Base-by-base conservation (phyloP, 2,329 filamentous ascomycete species). In the Scytalidium sp. region DNA sequence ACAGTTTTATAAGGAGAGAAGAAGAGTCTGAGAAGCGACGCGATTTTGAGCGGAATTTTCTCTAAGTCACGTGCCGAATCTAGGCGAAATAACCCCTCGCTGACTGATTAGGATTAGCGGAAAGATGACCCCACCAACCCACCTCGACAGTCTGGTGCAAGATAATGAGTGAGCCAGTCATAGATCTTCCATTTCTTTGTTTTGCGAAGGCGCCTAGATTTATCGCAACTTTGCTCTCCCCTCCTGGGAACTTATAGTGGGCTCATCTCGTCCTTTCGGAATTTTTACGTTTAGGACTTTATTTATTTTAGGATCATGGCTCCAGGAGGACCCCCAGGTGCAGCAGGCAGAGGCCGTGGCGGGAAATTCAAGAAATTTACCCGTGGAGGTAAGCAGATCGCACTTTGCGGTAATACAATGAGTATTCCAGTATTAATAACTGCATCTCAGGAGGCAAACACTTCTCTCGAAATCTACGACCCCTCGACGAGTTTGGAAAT, bases 311-410 rank as follows among this genome's bases (percentile, higher is more conserved):
- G n/a, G 54, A 56, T 48, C 55, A 79, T 75, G 71, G 78, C 79
- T 69, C 75, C 85, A 57, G 81, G 64, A 59, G 64, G 64, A 58
- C 61, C 64, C 44, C 60, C 63, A 60, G 65, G 62, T 22, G 59
- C 49, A 53, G 69, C 70, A 60, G 69, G 70, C 59, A 69, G 90
- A 67, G 91, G 90, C 61, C 88, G 92, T 67, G 91, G 88, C 63
- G 90, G 92, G 72, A 97, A 97, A 75, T 96, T 93, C 71, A 88
- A 84, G 75, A 97, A 97, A 77, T 90, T 87, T 60, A 91, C 90
- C 61, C 82, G 93, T 73, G 93, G 93, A 79, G 92, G 93, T 93
- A 73, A 61, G 80, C 64, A n/a, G 11, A 36, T 36, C 32, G 17
- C 7, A 9, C 11, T n/a, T 9, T n/a, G 32, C 32, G 32, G 17